phyloP scores from a whole-genome alignment of 2,329 filamentous ascomycete genomes.

The Fusarium ramigenum region DNA sequence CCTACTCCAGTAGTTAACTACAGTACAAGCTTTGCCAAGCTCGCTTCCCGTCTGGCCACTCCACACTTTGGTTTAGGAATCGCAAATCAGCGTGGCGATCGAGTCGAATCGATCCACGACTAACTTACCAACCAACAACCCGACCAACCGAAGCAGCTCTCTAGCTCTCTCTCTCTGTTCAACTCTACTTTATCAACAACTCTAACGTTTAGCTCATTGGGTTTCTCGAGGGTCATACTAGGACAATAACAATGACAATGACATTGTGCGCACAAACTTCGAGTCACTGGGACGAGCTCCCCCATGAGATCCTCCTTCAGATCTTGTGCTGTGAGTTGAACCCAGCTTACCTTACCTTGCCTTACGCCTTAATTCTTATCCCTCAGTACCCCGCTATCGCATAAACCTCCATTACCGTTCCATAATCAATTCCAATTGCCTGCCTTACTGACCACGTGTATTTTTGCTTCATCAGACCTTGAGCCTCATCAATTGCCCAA shows the following conservation, averaged over 20 bases:
- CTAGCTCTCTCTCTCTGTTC: not conserved
- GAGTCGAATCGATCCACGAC: not conserved
- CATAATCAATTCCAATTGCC: conserved; percentile 7
- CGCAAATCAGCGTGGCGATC: conserved; percentile 11
- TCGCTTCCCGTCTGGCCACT: conserved; percentile 11
- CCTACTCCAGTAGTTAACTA: not conserved
- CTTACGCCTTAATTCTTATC: conserved; percentile 10
- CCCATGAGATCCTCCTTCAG: conserved; percentile 71
- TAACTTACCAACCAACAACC: not conserved
- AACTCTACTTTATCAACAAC: conserved; percentile 1
- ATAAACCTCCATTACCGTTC: not conserved
- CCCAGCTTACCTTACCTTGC: conserved; percentile 2
- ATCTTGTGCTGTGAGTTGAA: conserved; percentile 66
- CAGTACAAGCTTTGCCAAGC: conserved; percentile 28
- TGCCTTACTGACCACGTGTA: conserved; percentile 34
- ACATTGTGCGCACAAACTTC: conserved; percentile 30
- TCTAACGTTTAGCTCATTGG: not conserved
- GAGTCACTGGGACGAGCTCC: conserved; percentile 59
- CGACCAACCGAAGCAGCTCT: not conserved
- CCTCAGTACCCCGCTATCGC: conserved; percentile 33
- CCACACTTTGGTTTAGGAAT: conserved; percentile 8
- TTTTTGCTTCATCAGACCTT: conserved; percentile 43
- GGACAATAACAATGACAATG: conserved; percentile 38
- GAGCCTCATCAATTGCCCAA: conserved; percentile 60
- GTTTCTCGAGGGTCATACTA: not conserved